A percentile compares a stretch with the other conserved stretches of the same genome.
phyloP scores from a whole-genome alignment of 768 basidiomycete genomes.

The Mycena amicta region DNA sequence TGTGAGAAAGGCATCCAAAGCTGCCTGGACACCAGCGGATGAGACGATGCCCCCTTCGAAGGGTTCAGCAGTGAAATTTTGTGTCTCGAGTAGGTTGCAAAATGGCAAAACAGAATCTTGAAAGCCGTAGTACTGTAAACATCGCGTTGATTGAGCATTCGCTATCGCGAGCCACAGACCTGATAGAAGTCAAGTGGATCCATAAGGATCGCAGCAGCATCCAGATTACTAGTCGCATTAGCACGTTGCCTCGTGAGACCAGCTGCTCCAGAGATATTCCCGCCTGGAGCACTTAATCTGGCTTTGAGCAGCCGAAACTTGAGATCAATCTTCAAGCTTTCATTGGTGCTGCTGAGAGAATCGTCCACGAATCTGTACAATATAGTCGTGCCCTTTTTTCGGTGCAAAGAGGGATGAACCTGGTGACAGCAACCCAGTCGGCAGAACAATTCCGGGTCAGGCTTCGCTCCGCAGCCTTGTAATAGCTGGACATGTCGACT shows the following conservation, averaged over 20 bases:
- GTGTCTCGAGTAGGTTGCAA: conserved; percentile 50
- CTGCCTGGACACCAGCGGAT: conserved; percentile 34
- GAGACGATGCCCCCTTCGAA: conserved; percentile 42
- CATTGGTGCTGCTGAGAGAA: conserved; percentile 34
- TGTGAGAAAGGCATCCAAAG: conserved; percentile 43
- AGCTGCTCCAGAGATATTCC: conserved; percentile 39
- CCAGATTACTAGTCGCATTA: conserved; percentile 38
- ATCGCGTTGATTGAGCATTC: neutral
- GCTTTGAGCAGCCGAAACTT: conserved; percentile 47
- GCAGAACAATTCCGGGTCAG: conserved; percentile 53
- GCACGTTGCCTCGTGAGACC: conserved; percentile 36
- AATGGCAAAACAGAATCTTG: conserved; percentile 46
- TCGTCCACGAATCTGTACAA: conserved; percentile 37
- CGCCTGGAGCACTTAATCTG: conserved; percentile 44
- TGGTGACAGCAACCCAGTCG: conserved; percentile 53
- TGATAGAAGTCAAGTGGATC: conserved; percentile 53
- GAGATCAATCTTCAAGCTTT: conserved; percentile 37
- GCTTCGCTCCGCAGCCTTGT: conserved; percentile 51
- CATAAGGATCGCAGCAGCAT: conserved; percentile 49
- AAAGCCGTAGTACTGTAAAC: conserved; percentile 47
- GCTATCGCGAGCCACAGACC: conserved; percentile 26
- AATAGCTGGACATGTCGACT: conserved; percentile 53
- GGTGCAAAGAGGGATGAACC: conserved; percentile 16
- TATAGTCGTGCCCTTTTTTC: neutral
- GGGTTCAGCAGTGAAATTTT: conserved; percentile 40